Conservation (phyloP, 345 rosid genomes). For the Camelina sativa region DNA sequence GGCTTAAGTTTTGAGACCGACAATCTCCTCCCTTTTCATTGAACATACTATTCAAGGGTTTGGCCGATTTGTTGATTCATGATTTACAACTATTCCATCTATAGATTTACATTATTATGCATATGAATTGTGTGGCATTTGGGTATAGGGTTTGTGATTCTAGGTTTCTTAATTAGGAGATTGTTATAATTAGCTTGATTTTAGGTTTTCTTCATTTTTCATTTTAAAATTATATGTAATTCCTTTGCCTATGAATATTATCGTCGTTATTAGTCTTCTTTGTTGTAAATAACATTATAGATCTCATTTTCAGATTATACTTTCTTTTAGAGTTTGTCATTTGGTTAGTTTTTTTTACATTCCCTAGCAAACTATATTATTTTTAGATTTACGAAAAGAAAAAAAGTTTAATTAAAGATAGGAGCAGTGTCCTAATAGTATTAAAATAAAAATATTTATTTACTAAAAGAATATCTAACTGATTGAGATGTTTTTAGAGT, state of each 20-base stretch:
- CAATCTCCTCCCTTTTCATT: conserved; percentile 27
- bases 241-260: conserved; percentile 16
- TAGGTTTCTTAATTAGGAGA: conserved; percentile 33
- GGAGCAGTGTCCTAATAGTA: no score
- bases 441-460: no score
- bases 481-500: no score
- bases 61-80: conserved; percentile 44
- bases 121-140: conserved; percentile 38
- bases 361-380: no score
- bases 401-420: no score
- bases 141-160: conserved; percentile 37
- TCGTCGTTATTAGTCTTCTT: conserved; percentile 12
- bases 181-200: conserved; percentile 22
- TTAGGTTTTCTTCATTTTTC: background rate
- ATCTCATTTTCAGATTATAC: background rate
- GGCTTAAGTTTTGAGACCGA: conserved; percentile 43
- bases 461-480: no score
- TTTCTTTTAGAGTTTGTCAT: no score
- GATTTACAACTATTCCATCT: conserved; percentile 9
- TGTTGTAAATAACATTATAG: conserved; percentile 20
- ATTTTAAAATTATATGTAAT: conserved; percentile 15
- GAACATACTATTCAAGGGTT: conserved; percentile 20
- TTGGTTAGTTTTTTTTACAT: no score
- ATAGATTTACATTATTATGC: conserved; percentile 31
- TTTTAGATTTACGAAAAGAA: no score